Conservation (phyloP, 257 asterid species). For the Verbascum thapsus region DNA sequence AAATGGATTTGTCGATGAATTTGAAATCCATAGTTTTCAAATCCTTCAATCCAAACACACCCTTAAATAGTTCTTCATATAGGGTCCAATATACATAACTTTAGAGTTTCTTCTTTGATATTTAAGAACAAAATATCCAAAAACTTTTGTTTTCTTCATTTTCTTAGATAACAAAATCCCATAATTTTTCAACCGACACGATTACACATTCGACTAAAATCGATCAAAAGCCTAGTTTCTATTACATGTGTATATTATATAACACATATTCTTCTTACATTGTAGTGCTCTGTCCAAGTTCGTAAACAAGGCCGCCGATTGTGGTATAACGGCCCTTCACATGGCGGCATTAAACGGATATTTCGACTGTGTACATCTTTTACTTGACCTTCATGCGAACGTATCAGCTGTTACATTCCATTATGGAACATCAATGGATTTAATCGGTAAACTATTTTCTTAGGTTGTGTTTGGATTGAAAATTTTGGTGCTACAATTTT, state of each 20-base stretch:
- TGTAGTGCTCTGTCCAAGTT: slow-evolving; percentile 78
- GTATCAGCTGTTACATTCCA: slow-evolving; percentile 84
- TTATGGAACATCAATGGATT: slow-evolving; percentile 94
- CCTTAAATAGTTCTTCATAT: too few species aligned
- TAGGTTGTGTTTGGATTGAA: neutral
- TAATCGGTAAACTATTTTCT: slow-evolving; percentile 61
- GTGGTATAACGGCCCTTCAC: slow-evolving; percentile 98
- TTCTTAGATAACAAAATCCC: too few species aligned
- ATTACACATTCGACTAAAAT: neutral
- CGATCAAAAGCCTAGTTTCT: neutral
- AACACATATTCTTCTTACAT: slow-evolving; percentile 17
- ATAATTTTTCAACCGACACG: too few species aligned
- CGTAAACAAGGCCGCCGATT: slow-evolving; percentile 96
- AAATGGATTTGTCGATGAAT: too few species aligned
- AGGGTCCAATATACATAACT: too few species aligned
- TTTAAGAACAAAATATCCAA: too few species aligned
- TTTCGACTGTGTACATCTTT: slow-evolving; percentile 93
- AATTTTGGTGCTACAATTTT: too few species aligned
- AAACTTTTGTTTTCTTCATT: too few species aligned
- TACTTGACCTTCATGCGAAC: slow-evolving; percentile 87
- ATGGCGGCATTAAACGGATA: slow-evolving; percentile 98
- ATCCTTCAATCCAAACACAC: too few species aligned
- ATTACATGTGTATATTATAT: neutral
- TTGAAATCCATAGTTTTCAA: too few species aligned
- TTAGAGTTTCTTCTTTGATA: too few species aligned